Base-by-base conservation (phyloP, 73 alveolate genomes). In the Durusdinium trenchii region DNA sequence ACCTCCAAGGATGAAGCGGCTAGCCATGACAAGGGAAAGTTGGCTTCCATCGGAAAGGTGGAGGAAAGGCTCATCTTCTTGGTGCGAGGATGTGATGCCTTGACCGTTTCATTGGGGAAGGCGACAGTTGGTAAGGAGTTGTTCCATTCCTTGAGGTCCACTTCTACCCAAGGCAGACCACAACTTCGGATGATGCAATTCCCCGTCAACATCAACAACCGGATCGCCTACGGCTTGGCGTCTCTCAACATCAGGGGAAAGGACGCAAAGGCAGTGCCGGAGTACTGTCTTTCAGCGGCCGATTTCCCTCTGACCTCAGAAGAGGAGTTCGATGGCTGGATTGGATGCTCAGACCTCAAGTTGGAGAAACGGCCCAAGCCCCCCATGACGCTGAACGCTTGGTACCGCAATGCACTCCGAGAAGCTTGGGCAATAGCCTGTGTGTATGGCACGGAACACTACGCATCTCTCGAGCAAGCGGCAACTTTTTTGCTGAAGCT, bases 231-330 rank as follows among this genome's bases (percentile, higher is more conserved):
- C 28, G 95, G 95, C 46, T 38, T 86, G 1, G 95, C 95, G 36
- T 40, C 76, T 3, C 12, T 85, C 43, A 16, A 36, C 43, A n/a
- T 52, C 20, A 81, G 81, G 20, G 95, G 81, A 60, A 85, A 85
- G 81, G 73, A 50, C n/a, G 4, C 32, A 9, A 52, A 12, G 79
- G 23, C 42, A 9, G 30, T 85, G 50, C 71, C 71, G 30, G 81
- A 85, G 51, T 20, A n/a, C 42, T 85, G 81, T 38, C 81, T 85
- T 32, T 52, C 81, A 26, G 95, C 64, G 30, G 82, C 82, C 28
- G 95, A 86, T 64, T 86, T 86, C 48, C 95, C 95, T 6, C 48
- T 62, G 46, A 86, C 83, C 30, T 62, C 84, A 6, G 95, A 86
- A 45, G 95, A 86, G 47, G 95, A 86, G 36, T 51, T 57, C 40